Percentiles rank a stretch among this genome's conserved stretches.
phyloP scores from a whole-genome alignment of 139 green algal species.

The Bryopsis sp. region DNA sequence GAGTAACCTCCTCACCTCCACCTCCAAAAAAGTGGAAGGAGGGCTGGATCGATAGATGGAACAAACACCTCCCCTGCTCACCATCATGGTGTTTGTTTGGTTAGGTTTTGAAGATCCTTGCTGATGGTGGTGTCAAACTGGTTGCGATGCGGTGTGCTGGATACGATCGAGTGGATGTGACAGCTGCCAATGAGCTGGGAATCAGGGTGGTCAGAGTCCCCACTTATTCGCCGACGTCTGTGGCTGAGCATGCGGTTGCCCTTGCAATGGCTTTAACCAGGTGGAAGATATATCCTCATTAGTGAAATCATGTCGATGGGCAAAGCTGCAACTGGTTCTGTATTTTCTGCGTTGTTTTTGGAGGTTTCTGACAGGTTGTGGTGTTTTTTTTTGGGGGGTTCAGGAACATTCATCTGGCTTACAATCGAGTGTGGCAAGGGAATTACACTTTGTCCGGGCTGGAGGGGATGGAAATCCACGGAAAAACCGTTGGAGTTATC shows the following conservation, averaged over 20 bases:
- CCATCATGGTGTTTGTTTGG: not conserved
- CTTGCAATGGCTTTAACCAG: constrained; percentile 57
- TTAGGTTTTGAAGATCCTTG: constrained; percentile 29
- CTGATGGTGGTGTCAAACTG: constrained; percentile 40
- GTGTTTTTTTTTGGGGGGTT: not conserved
- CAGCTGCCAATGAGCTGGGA: constrained; percentile 26
- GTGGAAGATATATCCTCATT: too few species aligned
- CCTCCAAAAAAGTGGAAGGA: not conserved
- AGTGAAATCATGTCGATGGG: too few species aligned
- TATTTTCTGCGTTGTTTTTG: too few species aligned
- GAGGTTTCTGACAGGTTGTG: too few species aligned
- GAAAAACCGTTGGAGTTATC: constrained; percentile 62
- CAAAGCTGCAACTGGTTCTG: too few species aligned
- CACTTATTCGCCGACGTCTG: constrained; percentile 54
- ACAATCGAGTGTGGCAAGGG: constrained; percentile 39
- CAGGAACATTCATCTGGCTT: constrained; percentile 47
- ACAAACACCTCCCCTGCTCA: too few species aligned
- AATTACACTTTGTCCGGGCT: constrained; percentile 69
- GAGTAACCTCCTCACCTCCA: not conserved
- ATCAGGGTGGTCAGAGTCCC: constrained; percentile 61
- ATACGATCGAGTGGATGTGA: constrained; percentile 55
- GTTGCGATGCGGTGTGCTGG: constrained; percentile 71
- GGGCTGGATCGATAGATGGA: too few species aligned
- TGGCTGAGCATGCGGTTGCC: constrained; percentile 68
- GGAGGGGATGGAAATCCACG: constrained; percentile 60